Evolutionary conservation across 106 monocot species (phyloP), one percentile per base, ranked within the genome.

Genomic region (Ottelia alismoides): DNA sequence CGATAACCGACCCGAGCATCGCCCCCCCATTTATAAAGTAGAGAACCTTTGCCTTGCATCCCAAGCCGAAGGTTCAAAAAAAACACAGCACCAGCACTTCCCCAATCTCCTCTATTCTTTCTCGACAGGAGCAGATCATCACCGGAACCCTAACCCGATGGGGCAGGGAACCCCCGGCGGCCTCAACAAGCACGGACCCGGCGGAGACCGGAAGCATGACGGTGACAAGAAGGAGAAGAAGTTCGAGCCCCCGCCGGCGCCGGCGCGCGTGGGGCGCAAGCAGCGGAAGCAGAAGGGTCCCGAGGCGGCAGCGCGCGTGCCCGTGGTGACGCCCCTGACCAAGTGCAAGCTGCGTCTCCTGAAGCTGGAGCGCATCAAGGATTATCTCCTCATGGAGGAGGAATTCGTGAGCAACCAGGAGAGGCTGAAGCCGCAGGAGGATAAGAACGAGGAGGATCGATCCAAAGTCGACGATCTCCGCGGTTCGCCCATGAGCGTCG

Each of bases 211-310:
- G n/a, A n/a, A n/a, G n/a, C n/a, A n/a, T n/a, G n/a, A n/a, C n/a
- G n/a, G n/a, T n/a, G n/a, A n/a, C n/a, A n/a, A n/a, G n/a, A n/a
- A n/a, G 46, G 84, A 89, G 25, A 72, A 70, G 55, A 84, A 90
- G 72, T 90, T 90, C 72, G 80, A 90, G 67, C 90, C 84, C 1
- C 66, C 90, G 20, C 76, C 80, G 2, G 75, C 90, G 17, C 84
- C 90, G n/a, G 71, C 73, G 47, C 84, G 90, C 51, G 90, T 90
- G 52, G 90, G 84, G 17, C 71, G 84, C 29, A 76, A 80, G 63
- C 90, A 90, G 66, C 74, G 90, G 55, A 90, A 84, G 67, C 90
- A 90, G 77, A 90, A 81, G 66, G 90, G 90, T 1, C 77, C 84
- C 16, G 90, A 90, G 57, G 90, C 80, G 11, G 84, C 84, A 1